Percentiles rank a stretch among this genome's conserved stretches.
These are phyloP conservation scores for Saccharomycopsis microspora DNA, from an alignment of 805 yeast species.

Conservation along the genomic window DNA sequence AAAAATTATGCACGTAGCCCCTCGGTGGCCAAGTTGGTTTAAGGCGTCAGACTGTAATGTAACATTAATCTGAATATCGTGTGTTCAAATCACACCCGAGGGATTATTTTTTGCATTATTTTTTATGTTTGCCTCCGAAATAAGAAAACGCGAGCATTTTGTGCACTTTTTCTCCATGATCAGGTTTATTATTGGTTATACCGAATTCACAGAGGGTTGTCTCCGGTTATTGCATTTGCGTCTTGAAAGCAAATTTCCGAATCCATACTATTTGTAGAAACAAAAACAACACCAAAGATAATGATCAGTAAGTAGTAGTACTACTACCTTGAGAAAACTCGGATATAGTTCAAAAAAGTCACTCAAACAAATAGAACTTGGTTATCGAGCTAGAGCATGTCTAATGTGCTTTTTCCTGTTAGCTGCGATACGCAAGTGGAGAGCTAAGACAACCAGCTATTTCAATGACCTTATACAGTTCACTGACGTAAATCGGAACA, in stretches of 20 bases:
- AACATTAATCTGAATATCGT: background rate
- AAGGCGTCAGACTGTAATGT: conserved; percentile 3
- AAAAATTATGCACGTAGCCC: background rate
- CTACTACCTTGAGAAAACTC: no score
- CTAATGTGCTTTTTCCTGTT: no score
- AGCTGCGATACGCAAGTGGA: no score
- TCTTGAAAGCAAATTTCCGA: background rate
- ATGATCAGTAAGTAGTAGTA: no score
- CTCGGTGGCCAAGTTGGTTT: conserved; percentile 3
- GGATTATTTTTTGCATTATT: background rate
- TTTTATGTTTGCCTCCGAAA: background rate
- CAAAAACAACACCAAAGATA: no score
- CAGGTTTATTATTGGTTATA: background rate
- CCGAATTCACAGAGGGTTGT: background rate
- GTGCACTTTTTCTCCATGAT: background rate
- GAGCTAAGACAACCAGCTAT: no score
- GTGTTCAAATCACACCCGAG: conserved; percentile 5
- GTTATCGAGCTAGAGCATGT: no score
- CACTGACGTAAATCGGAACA: no score
- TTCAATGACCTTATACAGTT: no score
- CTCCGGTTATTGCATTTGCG: background rate
- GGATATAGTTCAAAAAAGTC: no score
- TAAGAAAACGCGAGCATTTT: background rate
- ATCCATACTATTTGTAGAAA: background rate
- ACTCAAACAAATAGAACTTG: no score